Evolutionary conservation across 169 alveolate genomes (phyloP).

Genomic region (Sarcocystis neurona): DNA sequence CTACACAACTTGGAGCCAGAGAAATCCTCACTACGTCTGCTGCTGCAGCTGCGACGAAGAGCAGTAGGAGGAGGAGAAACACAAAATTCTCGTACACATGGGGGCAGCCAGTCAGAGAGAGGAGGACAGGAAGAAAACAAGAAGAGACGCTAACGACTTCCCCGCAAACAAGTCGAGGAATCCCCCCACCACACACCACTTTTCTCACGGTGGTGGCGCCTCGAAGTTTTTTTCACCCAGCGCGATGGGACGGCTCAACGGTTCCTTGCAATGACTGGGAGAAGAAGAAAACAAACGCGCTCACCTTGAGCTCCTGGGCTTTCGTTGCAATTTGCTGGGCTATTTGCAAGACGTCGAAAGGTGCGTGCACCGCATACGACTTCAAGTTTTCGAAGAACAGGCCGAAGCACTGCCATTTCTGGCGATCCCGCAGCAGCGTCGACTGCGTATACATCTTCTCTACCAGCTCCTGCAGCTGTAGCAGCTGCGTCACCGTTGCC

Average conservation of each 20-base stretch:
- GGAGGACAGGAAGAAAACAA: not conserved
- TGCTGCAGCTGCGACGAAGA: too few species aligned
- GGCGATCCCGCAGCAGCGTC: constrained; percentile 24
- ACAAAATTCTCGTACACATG: too few species aligned
- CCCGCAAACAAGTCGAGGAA: too few species aligned
- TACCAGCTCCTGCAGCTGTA: constrained; percentile 27
- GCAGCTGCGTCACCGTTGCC: not conserved
- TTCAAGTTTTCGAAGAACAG: constrained; percentile 33
- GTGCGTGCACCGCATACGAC: constrained; percentile 7
- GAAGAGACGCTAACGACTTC: not conserved
- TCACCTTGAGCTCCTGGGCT: constrained; percentile 16
- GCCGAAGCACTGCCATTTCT: constrained; percentile 17
- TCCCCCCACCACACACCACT: too few species aligned
- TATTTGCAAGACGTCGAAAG: constrained; percentile 19
- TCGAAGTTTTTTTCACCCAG: too few species aligned
- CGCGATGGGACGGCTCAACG: not conserved
- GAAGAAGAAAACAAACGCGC: too few species aligned
- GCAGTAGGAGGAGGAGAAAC: too few species aligned
- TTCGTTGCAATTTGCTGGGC: constrained; percentile 16
- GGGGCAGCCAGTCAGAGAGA: too few species aligned
- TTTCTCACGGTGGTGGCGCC: too few species aligned
- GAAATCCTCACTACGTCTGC: too few species aligned
- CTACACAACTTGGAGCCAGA: too few species aligned
- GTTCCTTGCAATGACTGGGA: too few species aligned
- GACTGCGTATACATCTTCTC: constrained; percentile 27